Conservation (phyloP, 176 grass and related monocot genomes). For the Secale cereale region DNA sequence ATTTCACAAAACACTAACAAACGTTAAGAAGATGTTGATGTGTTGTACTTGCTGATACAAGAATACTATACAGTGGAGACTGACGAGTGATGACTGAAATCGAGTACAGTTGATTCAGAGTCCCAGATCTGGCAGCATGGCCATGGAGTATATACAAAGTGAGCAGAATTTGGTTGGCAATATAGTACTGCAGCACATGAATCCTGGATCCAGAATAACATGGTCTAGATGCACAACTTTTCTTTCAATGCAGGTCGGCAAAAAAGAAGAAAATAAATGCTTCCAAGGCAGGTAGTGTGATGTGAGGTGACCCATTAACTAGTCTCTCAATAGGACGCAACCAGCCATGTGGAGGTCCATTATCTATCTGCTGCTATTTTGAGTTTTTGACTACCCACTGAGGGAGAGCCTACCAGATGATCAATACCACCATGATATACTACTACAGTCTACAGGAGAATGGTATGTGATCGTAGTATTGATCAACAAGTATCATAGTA, state of each 20-base stretch:
- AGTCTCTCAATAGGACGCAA: neutral
- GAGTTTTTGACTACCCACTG: neutral
- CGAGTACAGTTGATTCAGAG: neutral
- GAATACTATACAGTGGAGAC: neutral
- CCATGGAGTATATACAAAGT: neutral
- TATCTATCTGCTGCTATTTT: neutral
- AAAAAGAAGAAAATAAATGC: neutral
- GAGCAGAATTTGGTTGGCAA: neutral
- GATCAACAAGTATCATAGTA: too few relatives aligned
- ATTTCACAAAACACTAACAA: too few relatives aligned
- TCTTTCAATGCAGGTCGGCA: neutral
- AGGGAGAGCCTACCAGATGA: neutral
- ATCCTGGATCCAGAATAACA: constrained; percentile 1
- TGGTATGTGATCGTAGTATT: too few relatives aligned
- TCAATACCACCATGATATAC: too few relatives aligned
- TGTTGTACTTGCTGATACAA: neutral
- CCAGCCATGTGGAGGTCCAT: constrained; percentile 5
- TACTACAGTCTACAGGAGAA: too few relatives aligned
- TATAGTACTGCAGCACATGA: constrained; percentile 1
- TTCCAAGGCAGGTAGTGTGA: neutral
- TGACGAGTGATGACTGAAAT: neutral
- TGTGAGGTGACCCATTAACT: neutral
- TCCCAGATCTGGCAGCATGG: neutral
- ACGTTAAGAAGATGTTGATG: neutral
- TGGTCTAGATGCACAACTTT: constrained; percentile 18